These are phyloP conservation scores for Boletus pseudopeckii DNA, from an alignment of 768 basidiomycete genomes.

Conservation along the genomic window DNA sequence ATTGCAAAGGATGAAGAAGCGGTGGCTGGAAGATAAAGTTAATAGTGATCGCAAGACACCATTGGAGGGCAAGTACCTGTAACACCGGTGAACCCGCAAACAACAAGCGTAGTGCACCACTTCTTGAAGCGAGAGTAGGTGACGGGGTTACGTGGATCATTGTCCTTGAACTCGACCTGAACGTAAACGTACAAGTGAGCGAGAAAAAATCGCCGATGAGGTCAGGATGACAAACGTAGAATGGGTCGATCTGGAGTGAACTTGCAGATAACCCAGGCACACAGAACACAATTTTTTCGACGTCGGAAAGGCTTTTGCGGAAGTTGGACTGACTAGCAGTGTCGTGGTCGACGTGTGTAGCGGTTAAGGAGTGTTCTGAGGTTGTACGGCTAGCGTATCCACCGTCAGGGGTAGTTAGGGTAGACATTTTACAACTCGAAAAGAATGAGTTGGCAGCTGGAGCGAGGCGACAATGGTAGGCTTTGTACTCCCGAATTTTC, in stretches of 20 bases:
- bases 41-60: neutral
- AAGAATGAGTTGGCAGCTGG: constrained; percentile 15
- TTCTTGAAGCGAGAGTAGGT: constrained; percentile 37
- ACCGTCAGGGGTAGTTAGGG: constrained; percentile 9
- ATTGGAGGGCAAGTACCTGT: constrained; percentile 14
- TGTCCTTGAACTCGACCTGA: constrained; percentile 37
- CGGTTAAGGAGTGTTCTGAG: constrained; percentile 12
- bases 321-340: neutral
- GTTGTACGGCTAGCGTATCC: constrained; percentile 10
- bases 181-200: neutral
- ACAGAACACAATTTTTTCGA: constrained; percentile 8
- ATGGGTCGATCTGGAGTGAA: constrained; percentile 1
- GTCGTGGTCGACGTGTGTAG: constrained; percentile 8
- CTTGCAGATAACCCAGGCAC: constrained; percentile 1
- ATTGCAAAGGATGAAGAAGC: constrained; percentile 50
- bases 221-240: constrained; percentile 11
- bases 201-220: neutral
- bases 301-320: neutral
- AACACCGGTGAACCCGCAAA: constrained; percentile 30
- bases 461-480: neutral
- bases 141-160: constrained; percentile 38
- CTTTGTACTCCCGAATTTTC: neutral
- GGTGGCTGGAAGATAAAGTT: constrained; percentile 38
- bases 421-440: constrained; percentile 14
- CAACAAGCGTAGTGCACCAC: constrained; percentile 37